Evolutionary conservation across 2,329 filamentous ascomycete species (phyloP).

Genomic region (Lachnellula subtilissima): DNA sequence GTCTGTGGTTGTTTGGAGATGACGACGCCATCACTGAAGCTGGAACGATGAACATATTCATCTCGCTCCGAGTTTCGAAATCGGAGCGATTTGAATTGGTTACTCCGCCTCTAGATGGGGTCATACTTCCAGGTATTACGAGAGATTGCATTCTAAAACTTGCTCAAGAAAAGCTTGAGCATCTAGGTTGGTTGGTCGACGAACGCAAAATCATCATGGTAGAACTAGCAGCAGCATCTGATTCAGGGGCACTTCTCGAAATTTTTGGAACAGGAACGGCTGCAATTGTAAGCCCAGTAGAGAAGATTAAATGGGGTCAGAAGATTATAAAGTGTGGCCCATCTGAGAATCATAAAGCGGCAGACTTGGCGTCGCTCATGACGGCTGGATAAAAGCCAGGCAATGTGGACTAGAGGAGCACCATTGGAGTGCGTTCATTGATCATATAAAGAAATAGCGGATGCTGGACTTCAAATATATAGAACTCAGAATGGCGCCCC

Average conservation of each 20-base stretch:
- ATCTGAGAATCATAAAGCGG: constrained; percentile 75
- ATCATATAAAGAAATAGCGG: background rate
- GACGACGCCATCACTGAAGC: constrained; percentile 96
- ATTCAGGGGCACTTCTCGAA: constrained; percentile 82
- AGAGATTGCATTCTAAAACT: constrained; percentile 85
- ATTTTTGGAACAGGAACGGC: constrained; percentile 95
- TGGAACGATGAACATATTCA: constrained; percentile 98
- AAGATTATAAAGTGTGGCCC: constrained; percentile 78
- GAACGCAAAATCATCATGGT: constrained; percentile 93
- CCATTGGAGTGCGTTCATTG: constrained; percentile 63
- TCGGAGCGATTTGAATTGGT: constrained; percentile 87
- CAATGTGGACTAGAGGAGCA: constrained; percentile 94
- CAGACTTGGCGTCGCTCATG: constrained; percentile 78
- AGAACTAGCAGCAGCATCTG: constrained; percentile 74
- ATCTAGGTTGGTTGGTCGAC: constrained; percentile 80
- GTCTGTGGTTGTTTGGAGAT: constrained; percentile 94
- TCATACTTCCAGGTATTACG: constrained; percentile 92
- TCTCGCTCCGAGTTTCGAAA: constrained; percentile 75
- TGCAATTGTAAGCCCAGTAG: constrained; percentile 85
- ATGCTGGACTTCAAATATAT: background rate
- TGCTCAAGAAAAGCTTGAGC: constrained; percentile 74
- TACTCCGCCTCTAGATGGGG: constrained; percentile 94
- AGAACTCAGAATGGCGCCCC: background rate
- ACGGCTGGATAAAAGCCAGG: constrained; percentile 92
- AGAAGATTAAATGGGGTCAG: constrained; percentile 85